These are phyloP conservation scores for Aspergillus sp. DNA, from an alignment of 2,329 filamentous ascomycete genomes.

Conservation along the genomic window DNA sequence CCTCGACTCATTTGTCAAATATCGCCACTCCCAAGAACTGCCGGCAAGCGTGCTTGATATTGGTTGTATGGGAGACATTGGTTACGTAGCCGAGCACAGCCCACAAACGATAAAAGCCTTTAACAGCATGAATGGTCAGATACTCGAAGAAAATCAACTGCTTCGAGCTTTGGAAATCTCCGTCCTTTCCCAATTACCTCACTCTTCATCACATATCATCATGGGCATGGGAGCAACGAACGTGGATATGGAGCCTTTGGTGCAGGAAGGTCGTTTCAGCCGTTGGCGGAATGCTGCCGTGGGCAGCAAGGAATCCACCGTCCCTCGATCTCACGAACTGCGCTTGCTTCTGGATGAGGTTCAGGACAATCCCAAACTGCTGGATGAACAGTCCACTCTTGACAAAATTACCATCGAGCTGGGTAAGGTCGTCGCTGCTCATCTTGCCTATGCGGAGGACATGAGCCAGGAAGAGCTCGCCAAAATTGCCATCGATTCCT, in stretches of 20 bases:
- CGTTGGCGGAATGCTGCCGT: constrained; percentile 2
- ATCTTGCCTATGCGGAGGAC: constrained; percentile 5
- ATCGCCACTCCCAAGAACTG: constrained; percentile 12
- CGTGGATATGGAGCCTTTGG: neutral
- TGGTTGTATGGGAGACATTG: constrained; percentile 10
- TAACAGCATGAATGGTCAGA: constrained; percentile 7
- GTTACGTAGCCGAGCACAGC: constrained; percentile 3
- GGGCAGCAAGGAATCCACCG: neutral
- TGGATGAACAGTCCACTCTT: constrained; percentile 6
- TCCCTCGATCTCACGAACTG: neutral
- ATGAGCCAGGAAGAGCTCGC: constrained; percentile 18
- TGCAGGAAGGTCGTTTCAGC: constrained; percentile 6
- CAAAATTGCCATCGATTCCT: constrained; percentile 19
- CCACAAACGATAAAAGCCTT: constrained; percentile 10
- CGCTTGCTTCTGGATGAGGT: constrained; percentile 3
- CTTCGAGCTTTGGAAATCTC: constrained; percentile 3
- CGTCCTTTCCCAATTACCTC: neutral
- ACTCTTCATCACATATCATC: neutral
- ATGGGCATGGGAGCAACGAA: constrained; percentile 2
- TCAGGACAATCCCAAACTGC: constrained; percentile 2
- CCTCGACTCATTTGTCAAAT: constrained; percentile 21
- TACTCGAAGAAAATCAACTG: constrained; percentile 3
- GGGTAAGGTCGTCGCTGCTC: constrained; percentile 6
- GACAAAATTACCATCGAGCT: constrained; percentile 5
- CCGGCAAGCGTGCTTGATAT: constrained; percentile 11